Conservation (phyloP, 257 asterid species). For the Mentha longifolia region DNA sequence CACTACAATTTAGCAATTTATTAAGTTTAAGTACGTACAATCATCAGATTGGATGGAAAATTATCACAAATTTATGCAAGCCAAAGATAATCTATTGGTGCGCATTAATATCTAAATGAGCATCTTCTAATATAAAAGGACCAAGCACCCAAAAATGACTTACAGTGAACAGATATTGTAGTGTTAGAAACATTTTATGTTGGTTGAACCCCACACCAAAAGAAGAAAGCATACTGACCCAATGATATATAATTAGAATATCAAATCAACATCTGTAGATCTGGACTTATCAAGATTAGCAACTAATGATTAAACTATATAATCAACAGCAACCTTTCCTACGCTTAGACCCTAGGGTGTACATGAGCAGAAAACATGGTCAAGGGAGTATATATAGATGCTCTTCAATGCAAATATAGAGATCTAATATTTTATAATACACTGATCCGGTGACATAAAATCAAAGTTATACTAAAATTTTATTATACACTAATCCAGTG, state of each 20-base stretch:
- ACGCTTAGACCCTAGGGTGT: too few species aligned
- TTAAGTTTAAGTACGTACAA: background rate
- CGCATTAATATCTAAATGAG: too few species aligned
- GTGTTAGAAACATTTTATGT: too few species aligned
- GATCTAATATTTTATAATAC: background rate
- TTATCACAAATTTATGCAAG: background rate
- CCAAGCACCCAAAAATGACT: too few species aligned
- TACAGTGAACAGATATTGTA: too few species aligned
- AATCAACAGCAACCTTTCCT: background rate
- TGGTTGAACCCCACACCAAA: too few species aligned
- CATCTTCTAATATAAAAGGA: too few species aligned
- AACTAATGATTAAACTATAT: slow-evolving; percentile 16
- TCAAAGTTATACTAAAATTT: background rate
- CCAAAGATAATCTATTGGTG: background rate
- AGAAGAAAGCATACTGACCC: background rate
- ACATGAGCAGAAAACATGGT: too few species aligned
- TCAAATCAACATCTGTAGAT: slow-evolving; percentile 20
- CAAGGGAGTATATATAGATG: background rate
- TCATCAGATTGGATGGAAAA: background rate
- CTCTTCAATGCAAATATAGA: slow-evolving; percentile 19
- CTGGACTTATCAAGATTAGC: slow-evolving; percentile 22
- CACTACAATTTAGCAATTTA: slow-evolving; percentile 22
- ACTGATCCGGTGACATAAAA: background rate
- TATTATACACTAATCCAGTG: background rate
- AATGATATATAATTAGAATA: slow-evolving; percentile 20